Conservation (phyloP, 2,329 filamentous ascomycete species). For the Aspergillus brunneoviolaceus region DNA sequence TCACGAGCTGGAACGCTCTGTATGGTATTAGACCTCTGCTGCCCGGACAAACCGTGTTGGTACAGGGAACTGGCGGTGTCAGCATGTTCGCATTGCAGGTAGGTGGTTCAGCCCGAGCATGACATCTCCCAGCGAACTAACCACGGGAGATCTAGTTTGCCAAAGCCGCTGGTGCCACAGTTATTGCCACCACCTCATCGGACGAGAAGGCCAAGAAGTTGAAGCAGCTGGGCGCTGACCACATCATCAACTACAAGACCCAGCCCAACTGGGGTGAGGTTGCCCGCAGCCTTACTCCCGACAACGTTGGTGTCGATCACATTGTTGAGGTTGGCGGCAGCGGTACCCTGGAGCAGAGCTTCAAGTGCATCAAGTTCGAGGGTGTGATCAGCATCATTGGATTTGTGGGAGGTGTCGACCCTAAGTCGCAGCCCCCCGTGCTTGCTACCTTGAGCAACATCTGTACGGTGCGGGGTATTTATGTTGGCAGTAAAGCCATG, state of each 20-base stretch:
- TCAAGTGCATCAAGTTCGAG: constrained; percentile 56
- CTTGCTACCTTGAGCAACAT: constrained; percentile 52
- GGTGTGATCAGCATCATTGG: constrained; percentile 59
- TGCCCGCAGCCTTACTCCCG: constrained; percentile 52
- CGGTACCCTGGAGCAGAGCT: constrained; percentile 57
- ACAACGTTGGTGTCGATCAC: constrained; percentile 59
- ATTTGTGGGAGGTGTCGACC: constrained; percentile 53
- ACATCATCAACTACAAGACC: constrained; percentile 62
- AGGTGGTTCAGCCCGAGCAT: not conserved
- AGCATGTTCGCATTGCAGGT: constrained; percentile 57
- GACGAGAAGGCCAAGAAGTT: constrained; percentile 55
- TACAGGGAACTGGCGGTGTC: constrained; percentile 62
- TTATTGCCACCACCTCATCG: constrained; percentile 61
- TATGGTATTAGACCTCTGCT: constrained; percentile 57
- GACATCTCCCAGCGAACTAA: not conserved
- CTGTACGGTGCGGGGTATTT: constrained; percentile 58
- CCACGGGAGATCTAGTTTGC: constrained; percentile 42
- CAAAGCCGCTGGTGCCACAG: constrained; percentile 51
- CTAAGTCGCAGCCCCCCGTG: constrained; percentile 51
- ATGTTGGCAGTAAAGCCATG: constrained; percentile 56
- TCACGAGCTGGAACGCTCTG: constrained; percentile 67
- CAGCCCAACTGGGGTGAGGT: constrained; percentile 60
- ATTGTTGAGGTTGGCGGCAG: constrained; percentile 67
- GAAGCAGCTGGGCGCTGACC: constrained; percentile 56
- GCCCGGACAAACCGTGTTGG: constrained; percentile 58